These are phyloP conservation scores for Phytopythium boreale DNA, from an alignment of 352 stramenopile species.

Conservation along the genomic window DNA sequence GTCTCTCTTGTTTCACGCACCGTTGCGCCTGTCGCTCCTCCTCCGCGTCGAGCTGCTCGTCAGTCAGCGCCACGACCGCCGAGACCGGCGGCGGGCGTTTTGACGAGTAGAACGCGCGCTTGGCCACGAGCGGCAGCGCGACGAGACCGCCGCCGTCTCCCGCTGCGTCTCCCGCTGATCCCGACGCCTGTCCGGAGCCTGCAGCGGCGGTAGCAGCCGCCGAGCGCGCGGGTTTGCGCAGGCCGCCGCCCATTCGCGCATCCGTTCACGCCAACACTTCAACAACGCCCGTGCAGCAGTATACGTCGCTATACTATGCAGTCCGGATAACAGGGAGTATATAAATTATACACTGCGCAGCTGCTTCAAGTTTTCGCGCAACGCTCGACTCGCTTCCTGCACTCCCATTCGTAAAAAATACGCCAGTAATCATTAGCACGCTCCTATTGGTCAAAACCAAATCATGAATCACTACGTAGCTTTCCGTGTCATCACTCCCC, in stretches of 20 bases:
- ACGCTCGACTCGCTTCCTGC: not conserved
- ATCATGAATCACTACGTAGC: not conserved
- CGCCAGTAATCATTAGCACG: not conserved
- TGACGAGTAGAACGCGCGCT: constrained; percentile 16
- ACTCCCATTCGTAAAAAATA: not conserved
- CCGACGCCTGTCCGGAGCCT: not conserved
- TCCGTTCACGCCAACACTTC: not conserved
- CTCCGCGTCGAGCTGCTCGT: constrained; percentile 51
- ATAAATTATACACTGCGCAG: not conserved
- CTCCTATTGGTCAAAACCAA: not conserved
- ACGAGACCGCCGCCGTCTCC: not conserved
- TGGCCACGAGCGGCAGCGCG: constrained; percentile 4
- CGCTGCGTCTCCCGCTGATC: not conserved
- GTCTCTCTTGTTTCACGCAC: constrained; percentile 18
- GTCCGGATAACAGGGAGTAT: too few species aligned
- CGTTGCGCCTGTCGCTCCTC: constrained; percentile 44
- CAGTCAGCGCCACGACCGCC: constrained; percentile 13
- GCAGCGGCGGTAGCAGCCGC: not conserved
- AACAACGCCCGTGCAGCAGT: not conserved
- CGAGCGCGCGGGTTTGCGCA: constrained; percentile 30
- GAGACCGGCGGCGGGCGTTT: constrained; percentile 15
- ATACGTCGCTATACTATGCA: too few species aligned
- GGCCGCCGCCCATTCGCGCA: constrained; percentile 28
- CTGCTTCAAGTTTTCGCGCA: not conserved
- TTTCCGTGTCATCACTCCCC: not conserved